These are phyloP conservation scores for Paramecium sexaurelia DNA, from an alignment of 73 alveolate genomes.

Conservation along the genomic window DNA sequence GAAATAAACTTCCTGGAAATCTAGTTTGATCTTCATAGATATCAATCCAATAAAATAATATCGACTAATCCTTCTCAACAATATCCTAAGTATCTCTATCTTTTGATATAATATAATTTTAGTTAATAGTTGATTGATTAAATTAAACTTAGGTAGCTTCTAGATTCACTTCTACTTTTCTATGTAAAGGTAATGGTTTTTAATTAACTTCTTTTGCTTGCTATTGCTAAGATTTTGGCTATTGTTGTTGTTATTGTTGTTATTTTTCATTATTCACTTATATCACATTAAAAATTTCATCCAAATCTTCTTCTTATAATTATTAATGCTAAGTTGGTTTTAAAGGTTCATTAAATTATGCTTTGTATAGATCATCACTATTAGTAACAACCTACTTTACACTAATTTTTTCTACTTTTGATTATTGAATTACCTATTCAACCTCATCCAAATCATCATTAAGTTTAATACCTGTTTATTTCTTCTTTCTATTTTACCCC, in stretches of 20 bases:
- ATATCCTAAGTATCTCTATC: neutral
- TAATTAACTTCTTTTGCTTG: neutral
- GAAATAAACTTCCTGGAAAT: conserved; percentile 46
- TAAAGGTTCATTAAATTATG: neutral
- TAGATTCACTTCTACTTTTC: neutral
- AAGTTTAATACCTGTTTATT: neutral
- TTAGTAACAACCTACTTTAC: neutral
- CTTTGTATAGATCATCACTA: neutral
- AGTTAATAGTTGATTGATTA: neutral
- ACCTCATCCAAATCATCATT: neutral
- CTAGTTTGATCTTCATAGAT: conserved; percentile 12
- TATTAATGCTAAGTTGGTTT: neutral
- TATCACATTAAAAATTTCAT: neutral
- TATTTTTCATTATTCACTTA: neutral
- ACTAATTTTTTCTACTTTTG: neutral
- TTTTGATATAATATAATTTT: neutral
- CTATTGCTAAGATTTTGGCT: neutral
- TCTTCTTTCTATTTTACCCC: neutral
- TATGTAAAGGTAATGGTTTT: neutral
- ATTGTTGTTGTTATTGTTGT: neutral
- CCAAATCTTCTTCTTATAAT: neutral
- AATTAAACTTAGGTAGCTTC: neutral
- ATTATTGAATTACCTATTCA: neutral
- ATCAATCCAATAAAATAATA: conserved; percentile 32
- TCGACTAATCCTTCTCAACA: neutral